Evolutionary conservation across 2,329 filamentous ascomycete species (phyloP).

Genomic region (Mycosphaerella arachidis): DNA sequence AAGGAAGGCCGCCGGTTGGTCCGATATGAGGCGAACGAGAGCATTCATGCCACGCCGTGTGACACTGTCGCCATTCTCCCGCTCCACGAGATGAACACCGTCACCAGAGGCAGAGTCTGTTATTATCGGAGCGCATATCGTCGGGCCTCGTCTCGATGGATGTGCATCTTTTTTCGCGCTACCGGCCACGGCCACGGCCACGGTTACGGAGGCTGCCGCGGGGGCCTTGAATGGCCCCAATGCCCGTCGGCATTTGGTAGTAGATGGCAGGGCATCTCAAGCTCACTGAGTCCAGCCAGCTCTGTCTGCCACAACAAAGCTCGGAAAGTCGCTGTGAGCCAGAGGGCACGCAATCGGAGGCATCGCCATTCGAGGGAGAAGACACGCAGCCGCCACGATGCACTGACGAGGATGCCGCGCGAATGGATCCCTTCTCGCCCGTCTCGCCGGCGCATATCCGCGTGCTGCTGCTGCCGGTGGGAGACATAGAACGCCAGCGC

Average conservation of each 20-base stretch:
- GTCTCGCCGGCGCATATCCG: slow-evolving; percentile 87
- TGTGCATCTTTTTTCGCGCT: no score
- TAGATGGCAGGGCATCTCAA: no score
- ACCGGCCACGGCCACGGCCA: no score
- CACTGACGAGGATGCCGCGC: slow-evolving; percentile 11
- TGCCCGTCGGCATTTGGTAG: no score
- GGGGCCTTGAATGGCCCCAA: no score
- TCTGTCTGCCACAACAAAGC: no score
- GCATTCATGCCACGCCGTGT: background rate
- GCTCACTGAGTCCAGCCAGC: no score
- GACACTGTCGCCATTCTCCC: background rate
- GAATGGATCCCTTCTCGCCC: slow-evolving; percentile 74
- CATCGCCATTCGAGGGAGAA: background rate
- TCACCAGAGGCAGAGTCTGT: background rate
- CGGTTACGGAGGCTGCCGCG: no score
- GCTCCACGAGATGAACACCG: background rate
- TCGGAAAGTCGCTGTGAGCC: no score
- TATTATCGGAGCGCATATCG: no score
- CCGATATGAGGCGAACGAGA: background rate
- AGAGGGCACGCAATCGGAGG: background rate
- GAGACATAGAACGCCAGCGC: slow-evolving; percentile 74
- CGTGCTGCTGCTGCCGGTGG: slow-evolving; percentile 79
- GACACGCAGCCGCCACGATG: background rate
- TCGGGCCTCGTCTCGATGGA: no score
- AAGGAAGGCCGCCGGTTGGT: background rate